Base-by-base conservation (phyloP, 305 asterid species). In the Rubia balearica region DNA sequence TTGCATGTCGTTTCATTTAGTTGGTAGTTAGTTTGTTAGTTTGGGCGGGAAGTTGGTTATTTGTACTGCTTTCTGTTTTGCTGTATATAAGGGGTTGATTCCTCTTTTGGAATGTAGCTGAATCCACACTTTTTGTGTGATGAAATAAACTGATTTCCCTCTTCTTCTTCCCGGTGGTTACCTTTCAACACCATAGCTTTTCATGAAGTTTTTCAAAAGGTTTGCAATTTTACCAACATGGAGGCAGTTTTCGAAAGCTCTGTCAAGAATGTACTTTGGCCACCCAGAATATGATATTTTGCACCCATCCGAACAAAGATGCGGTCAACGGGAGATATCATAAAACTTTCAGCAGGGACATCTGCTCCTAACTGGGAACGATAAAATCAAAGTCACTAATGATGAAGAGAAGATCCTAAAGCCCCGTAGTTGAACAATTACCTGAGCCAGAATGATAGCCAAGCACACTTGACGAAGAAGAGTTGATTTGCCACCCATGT, bases 251-350 rank as follows among this genome's bases (percentile, higher is more conserved):
- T 98, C 76, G 85, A 67, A 73, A 91, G 96, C 85, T 91, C 98
- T 6, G 97, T 87, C 76, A 94, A 88, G 86, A 94, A 94, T 74
- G 99, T 94, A 85, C 99, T 94, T 16, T 94, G 96, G 56, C 97
- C 96, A 72, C 92, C 87, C 96, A 94, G 87, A 75, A 91, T 94
- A 74, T 94, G 98, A 84, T 94, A 98, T 83, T 80, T 94, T 74
- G 98, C 99, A 74, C 98, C 99, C 99, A 94, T 94, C 62, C 99
- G 88, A 73, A 94, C 98, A 87, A 94, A 94, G 70, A 94, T 86
- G 38, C 87, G 87, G 77, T 91, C 99, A 67, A 90, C 80, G 51
- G 91, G 96, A 65, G 96, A 86, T 83, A 94, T 73, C 67, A 71
- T 76, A 77, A 94, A 90, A 71, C 85, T 85, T 82, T 85, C 83